Evolutionary conservation across 805 yeast genomes (phyloP).

Genomic region (Pachysolen tannophilus): DNA sequence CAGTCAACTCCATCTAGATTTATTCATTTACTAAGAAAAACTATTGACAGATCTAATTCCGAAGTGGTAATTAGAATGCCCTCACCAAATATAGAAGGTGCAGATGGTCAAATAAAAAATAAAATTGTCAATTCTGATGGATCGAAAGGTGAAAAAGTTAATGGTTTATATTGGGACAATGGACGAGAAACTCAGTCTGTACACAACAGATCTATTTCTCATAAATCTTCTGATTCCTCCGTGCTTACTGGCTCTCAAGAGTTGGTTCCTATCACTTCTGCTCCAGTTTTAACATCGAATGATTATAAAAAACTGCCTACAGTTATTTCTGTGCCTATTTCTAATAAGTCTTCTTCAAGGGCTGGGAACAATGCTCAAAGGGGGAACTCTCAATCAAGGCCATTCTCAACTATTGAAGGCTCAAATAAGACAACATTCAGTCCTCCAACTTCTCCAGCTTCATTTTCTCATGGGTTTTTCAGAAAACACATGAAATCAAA

Average conservation of each 20-base stretch:
- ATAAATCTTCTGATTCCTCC: too few species aligned
- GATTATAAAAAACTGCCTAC: slow-evolving; percentile 1
- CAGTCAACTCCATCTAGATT: slow-evolving; percentile 48
- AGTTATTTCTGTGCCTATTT: slow-evolving; percentile 1
- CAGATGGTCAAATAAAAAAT: not conserved
- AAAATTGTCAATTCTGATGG: not conserved
- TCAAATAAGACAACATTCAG: slow-evolving; percentile 16
- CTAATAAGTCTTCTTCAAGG: slow-evolving; percentile 6
- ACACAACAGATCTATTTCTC: slow-evolving; percentile 9
- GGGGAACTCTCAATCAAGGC: slow-evolving; percentile 16
- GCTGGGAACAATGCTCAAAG: not conserved
- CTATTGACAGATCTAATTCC: slow-evolving; percentile 23
- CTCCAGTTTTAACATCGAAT: slow-evolving; percentile 18
- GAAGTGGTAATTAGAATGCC: slow-evolving; percentile 2
- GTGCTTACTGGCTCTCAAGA: slow-evolving; percentile 14
- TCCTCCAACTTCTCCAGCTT: slow-evolving; percentile 25
- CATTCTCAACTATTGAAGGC: slow-evolving; percentile 29
- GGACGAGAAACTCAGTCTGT: too few species aligned
- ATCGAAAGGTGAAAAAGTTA: slow-evolving; percentile 6
- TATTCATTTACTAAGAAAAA: slow-evolving; percentile 43
- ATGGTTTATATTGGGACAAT: not conserved
- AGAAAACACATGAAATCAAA: slow-evolving; percentile 58
- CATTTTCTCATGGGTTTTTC: slow-evolving; percentile 40
- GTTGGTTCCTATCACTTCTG: slow-evolving; percentile 28
- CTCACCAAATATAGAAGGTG: not conserved